These are phyloP conservation scores for Aphanoascus verrucosus DNA, from an alignment of 2,329 filamentous ascomycete genomes.

Conservation along the genomic window DNA sequence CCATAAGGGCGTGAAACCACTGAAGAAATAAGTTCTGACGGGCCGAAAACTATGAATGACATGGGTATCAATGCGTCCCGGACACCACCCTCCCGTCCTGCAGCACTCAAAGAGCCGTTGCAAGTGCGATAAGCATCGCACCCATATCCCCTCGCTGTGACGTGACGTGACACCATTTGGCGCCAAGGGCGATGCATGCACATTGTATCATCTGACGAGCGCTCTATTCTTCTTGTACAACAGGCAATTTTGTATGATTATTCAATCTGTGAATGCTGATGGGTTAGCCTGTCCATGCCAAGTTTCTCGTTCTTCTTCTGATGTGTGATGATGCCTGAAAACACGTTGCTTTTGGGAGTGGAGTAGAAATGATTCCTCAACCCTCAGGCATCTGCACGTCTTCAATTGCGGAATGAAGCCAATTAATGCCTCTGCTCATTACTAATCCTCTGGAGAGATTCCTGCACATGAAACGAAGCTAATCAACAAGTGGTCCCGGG, in stretches of 20 bases:
- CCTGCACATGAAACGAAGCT: no score
- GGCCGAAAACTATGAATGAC: neutral
- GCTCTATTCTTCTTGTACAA: neutral
- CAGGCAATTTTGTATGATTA: neutral
- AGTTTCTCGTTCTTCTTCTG: neutral
- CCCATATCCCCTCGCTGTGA: neutral
- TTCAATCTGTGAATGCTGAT: neutral
- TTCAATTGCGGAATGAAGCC: neutral
- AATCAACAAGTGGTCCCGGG: no score
- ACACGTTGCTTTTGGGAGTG: neutral
- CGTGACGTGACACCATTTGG: neutral
- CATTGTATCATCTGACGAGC: neutral
- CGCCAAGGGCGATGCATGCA: neutral
- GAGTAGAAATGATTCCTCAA: neutral
- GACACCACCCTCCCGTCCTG: neutral
- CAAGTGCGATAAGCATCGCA: neutral
- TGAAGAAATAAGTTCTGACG: constrained; percentile 10
- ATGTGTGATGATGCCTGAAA: neutral
- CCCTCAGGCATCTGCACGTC: neutral
- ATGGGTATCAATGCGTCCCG: neutral
- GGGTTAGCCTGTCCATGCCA: neutral
- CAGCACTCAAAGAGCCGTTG: neutral
- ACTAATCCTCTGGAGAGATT: neutral
- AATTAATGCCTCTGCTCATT: neutral
- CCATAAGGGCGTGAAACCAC: constrained; percentile 87